These are phyloP conservation scores for Fusarium sp. DNA, from an alignment of 2,329 filamentous ascomycete species.

Conservation along the genomic window DNA sequence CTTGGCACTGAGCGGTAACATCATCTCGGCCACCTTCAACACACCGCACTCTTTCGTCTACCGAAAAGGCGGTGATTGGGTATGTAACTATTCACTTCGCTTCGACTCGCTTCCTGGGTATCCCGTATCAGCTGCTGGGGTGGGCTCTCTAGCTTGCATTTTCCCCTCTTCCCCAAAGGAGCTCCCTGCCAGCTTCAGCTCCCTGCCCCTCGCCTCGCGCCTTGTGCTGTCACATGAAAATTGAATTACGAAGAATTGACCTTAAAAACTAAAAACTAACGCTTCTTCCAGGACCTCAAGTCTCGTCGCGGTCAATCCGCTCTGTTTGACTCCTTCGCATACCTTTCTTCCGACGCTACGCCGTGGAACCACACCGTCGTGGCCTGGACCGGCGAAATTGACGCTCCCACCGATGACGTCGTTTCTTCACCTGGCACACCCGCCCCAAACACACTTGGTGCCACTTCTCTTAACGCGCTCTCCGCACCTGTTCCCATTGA, in stretches of 20 bases:
- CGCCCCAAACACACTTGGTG: slow-evolving; percentile 60
- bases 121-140: slow-evolving; percentile 34
- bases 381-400: slow-evolving; percentile 94
- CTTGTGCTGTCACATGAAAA: slow-evolving; percentile 26
- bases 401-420: slow-evolving; percentile 60
- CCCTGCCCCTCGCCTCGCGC: slow-evolving; percentile 33
- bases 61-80: slow-evolving; percentile 71
- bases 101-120: slow-evolving; percentile 26
- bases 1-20: slow-evolving; percentile 71
- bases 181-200: slow-evolving; percentile 32
- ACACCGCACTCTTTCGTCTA: slow-evolving; percentile 72
- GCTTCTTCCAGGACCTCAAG: slow-evolving; percentile 72
- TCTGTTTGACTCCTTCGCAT: slow-evolving; percentile 89
- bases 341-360: slow-evolving; percentile 85
- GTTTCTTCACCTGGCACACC: slow-evolving; percentile 63
- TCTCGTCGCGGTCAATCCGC: slow-evolving; percentile 89
- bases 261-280: slow-evolving; percentile 28
- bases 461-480: slow-evolving; percentile 75
- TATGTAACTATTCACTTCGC: slow-evolving; percentile 54
- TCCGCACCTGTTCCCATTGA: slow-evolving; percentile 85
- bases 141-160: slow-evolving; percentile 31
- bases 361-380: slow-evolving; percentile 94
- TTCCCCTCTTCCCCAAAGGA: slow-evolving; percentile 42
- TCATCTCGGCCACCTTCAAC: slow-evolving; percentile 75
- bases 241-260: slow-evolving; percentile 6